Base-by-base conservation (phyloP, 2,329 filamentous ascomycete genomes). In the Thielaviopsis musarum region DNA sequence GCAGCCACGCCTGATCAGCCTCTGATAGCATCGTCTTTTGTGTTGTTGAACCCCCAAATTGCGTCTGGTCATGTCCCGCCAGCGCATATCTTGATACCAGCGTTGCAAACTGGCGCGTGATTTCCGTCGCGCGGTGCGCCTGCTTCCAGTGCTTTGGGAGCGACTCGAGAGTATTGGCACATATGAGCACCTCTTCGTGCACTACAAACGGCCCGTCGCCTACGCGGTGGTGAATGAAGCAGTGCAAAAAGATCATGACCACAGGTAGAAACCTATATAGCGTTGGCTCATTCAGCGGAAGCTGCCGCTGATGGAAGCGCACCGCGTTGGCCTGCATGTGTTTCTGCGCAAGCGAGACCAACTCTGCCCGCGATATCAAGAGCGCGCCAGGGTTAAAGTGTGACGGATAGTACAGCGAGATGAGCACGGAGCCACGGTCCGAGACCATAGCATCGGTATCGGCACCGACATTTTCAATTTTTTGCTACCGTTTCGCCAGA, bases 281-380 rank as follows among this genome's bases (percentile, higher is more conserved):
- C 19, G 58, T 60, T 1, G 54, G 15, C 80, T 81, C 62, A 66
- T 77, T 63, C 59, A 73, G 66, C 68, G 79, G 70, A 64, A 75
- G 0, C 65, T 68, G 28, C 68, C 71, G 21, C 72, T 72, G 0
- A 65, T 70, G 3, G 63, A 66, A 2, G 69, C 70, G 9, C 66
- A 66, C 22, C 65, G 69, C 17, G 68, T 67, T 63, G 72, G 71
- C 52, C 68, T 74, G 0, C 9, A 75, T 65, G 56, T 74, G 72
- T 56, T 74, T 73, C 49, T 71, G 72, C 3, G 69, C 69, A 60
- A 73, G 70, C 17, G 67, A 67, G 6, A 73, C 65, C 21, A 74
- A 65, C 59, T 74, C 71, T 15, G 64, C 59, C 1, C 65, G 64
- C 5, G 68, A 66, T 2, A 71, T 66, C 19, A 66, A 63, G 7